Percentiles rank a stretch among this genome's conserved stretches.
Conservation (phyloP, 2,329 filamentous ascomycete genomes). For the Whalleya microplaca region DNA sequence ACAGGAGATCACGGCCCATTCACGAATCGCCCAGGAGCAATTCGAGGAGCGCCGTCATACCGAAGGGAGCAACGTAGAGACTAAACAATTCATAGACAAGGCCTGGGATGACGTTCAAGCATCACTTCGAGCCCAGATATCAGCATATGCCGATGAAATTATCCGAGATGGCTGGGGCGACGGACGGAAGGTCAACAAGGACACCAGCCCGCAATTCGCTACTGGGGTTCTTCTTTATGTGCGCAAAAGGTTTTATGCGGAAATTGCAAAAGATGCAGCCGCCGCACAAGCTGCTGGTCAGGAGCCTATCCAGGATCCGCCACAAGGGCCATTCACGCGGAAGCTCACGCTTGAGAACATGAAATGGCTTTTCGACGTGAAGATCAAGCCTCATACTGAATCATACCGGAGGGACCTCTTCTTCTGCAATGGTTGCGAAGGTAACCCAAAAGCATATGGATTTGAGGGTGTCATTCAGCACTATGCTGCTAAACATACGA, state of each 20-base stretch:
- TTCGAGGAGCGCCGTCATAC: slow-evolving; percentile 22
- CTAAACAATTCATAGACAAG: slow-evolving; percentile 64
- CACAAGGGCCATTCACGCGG: slow-evolving; percentile 58
- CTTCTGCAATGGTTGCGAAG: slow-evolving; percentile 71
- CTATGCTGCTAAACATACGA: slow-evolving; percentile 81
- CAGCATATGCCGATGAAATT: slow-evolving; percentile 69
- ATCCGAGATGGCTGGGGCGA: slow-evolving; percentile 68
- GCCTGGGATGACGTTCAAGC: slow-evolving; percentile 74
- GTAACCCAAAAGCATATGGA: slow-evolving; percentile 68
- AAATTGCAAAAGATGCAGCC: slow-evolving; percentile 57
- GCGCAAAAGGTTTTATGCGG: slow-evolving; percentile 67
- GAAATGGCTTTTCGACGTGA: slow-evolving; percentile 82
- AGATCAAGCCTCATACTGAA: slow-evolving; percentile 72
- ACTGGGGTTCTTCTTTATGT: slow-evolving; percentile 71
- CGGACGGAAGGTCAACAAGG: slow-evolving; percentile 64
- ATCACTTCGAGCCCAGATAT: slow-evolving; percentile 67
- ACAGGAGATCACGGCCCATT: slow-evolving; percentile 37
- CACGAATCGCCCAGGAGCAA: slow-evolving; percentile 41
- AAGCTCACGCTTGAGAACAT: slow-evolving; percentile 80
- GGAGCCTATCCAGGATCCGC: slow-evolving; percentile 50
- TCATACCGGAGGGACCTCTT: slow-evolving; percentile 72
- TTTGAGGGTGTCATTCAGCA: slow-evolving; percentile 83
- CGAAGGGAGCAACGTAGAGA: slow-evolving; percentile 46
- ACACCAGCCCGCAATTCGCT: slow-evolving; percentile 70
- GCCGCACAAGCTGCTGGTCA: slow-evolving; percentile 50